Evolutionary conservation across 2,329 filamentous ascomycete species (phyloP), one percentile per base, ranked within the genome.

Genomic region (Aspergillus luchuensis): DNA sequence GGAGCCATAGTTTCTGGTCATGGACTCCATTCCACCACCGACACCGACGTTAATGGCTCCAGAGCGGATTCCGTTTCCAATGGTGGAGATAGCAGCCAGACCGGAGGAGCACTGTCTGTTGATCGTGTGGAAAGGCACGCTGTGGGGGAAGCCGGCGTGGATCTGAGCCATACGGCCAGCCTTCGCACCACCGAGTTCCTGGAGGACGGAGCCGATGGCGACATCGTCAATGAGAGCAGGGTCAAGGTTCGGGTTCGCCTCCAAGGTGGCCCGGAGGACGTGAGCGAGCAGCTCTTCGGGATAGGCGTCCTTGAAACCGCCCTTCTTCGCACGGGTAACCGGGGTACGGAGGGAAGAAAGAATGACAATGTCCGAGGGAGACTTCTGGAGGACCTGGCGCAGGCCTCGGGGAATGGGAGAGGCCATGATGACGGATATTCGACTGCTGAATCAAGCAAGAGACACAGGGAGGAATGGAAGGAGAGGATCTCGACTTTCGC

Each of bases 21-120:
- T 97, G 79, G 90, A 94, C 84, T 97, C 93, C 91, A 96, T 97
- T 30, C 93, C 93, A 2, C 91, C 93, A 8, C 88, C 93, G 63
- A 97, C 87, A 61, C 91, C 93, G 0, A 84, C 82, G 63, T 88
- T 85, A 55, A 94, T 89, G 67, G 86, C 84, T 1, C 90, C 92
- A 0, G 85, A 82, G n/a, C 87, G 84, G 68, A 97, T 95, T 63
- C 89, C 84, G 59, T 89, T 87, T 5, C 91, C 90, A 3, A 96
- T 82, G 13, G 82, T 80, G 1, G 91, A 89, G 54, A 97, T 89
- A 25, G 90, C 88, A 67, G 91, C 89, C 53, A 97, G 82, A 2
- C 89, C 89, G 6, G 87, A 91, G 15, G 88, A 87, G 77, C 93
- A 97, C 13, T 93, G 92, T 41, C 94, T 85, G 80, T 97, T 97